Conservation (phyloP, 768 basidiomycete species). For the Dacryopinax primogenitus region DNA sequence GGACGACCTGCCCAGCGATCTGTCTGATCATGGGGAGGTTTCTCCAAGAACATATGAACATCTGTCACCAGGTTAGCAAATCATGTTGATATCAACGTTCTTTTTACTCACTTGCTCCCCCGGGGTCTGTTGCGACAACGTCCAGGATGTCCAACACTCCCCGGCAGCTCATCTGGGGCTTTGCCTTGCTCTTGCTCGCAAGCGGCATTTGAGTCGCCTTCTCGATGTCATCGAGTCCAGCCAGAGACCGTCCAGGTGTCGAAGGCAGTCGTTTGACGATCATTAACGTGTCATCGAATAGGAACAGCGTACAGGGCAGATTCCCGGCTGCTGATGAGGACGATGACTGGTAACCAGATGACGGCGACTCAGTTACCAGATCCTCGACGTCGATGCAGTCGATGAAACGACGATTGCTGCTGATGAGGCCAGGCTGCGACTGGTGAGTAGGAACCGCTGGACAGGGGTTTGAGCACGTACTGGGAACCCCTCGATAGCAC, state of each 20-base stretch:
- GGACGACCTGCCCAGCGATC: constrained; percentile 83
- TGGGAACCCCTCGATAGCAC: constrained; percentile 83
- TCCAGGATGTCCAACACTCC: constrained; percentile 78
- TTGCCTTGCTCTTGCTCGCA: constrained; percentile 47
- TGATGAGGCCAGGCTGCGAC: constrained; percentile 57
- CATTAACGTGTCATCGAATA: constrained; percentile 90
- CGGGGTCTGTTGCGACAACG: constrained; percentile 60
- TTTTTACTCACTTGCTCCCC: constrained; percentile 56
- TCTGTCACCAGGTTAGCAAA: constrained; percentile 35
- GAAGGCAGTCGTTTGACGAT: constrained; percentile 74
- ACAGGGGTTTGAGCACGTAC: constrained; percentile 21
- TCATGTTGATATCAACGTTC: not conserved
- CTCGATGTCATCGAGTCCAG: constrained; percentile 69
- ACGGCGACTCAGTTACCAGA: constrained; percentile 32
- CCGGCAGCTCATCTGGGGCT: constrained; percentile 69
- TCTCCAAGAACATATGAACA: constrained; percentile 74
- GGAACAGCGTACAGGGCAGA: constrained; percentile 75
- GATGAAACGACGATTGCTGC: constrained; percentile 72
- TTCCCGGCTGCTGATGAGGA: constrained; percentile 32
- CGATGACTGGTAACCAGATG: constrained; percentile 30
- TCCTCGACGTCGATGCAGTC: constrained; percentile 94
- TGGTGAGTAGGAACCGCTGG: not conserved
- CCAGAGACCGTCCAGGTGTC: constrained; percentile 54
- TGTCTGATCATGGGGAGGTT: constrained; percentile 63
- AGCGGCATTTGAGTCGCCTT: constrained; percentile 39